Base-by-base conservation (phyloP, 108 stramenopile species). In the Nitzschia putrida region DNA sequence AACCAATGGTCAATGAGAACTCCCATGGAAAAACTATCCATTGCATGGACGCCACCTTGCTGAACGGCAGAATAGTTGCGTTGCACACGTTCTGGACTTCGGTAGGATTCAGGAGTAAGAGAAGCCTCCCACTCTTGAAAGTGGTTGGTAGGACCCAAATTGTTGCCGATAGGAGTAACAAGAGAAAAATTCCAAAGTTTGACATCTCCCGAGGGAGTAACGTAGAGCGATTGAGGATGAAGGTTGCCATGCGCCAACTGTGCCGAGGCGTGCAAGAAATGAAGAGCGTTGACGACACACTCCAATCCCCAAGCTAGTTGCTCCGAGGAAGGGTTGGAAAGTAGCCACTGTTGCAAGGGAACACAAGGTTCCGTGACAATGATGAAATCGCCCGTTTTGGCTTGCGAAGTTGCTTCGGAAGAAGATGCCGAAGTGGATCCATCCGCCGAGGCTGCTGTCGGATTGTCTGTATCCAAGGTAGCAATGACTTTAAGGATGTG, bases 401-500 rank as follows among this genome's bases (percentile, higher is more conserved):
- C 71, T 5, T 58, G 63, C 24, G 69, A 67, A 23, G 78, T 64
- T 8, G 81, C 41, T 5, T 71, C 71, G 20, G 34, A 23, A 0
- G 73, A 38, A 29, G 70, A 61, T 7, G 77, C 49, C 0, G 68
- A 21, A 10, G 47, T 20, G 7, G 23, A 42, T 20, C 76, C 76
- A 16, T 72, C 77, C 13, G 61, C 45, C 5, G 63, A 61, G 20
- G 67, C 72, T 14, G 76, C 84, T 7, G 66, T 72, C 6, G 92
- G 92, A 71, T 89, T 82, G 66, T 94, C 93, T 11, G 93, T 91
- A 43, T 94, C 93, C 40, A 94, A 53, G 0, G 90, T 94, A 29
- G 90, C 90, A 38, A 84, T 77, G 1, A 86, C 88, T 43, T 82
- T 66, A 21, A 94, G 65, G 65, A 94, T 91, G 29, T 88, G 73